A percentile compares a stretch with the other conserved stretches of the same genome.
These are phyloP conservation scores for Graphilbum sp. DNA, from an alignment of 2,329 filamentous ascomycete genomes.

Conservation along the genomic window DNA sequence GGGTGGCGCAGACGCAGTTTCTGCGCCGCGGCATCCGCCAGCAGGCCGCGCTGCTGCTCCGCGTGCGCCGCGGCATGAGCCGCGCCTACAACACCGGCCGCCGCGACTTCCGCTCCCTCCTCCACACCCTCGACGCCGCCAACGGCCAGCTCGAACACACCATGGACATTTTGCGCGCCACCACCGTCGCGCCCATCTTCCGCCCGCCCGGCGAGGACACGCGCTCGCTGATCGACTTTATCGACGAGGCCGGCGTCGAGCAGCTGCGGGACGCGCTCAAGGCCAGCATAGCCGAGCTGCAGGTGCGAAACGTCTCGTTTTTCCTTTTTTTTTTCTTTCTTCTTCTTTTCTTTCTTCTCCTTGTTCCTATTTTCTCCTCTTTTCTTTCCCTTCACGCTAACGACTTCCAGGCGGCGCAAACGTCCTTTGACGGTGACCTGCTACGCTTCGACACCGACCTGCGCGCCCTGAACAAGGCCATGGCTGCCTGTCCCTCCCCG, in stretches of 20 bases:
- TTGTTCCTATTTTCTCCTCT: too few relatives aligned
- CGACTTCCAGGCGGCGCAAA: constrained; percentile 42
- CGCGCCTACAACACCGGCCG: constrained; percentile 40
- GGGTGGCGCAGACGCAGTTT: constrained; percentile 55
- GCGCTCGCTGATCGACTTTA: constrained; percentile 57
- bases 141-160: constrained; percentile 49
- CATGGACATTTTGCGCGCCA: constrained; percentile 46
- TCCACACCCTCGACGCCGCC: constrained; percentile 49
- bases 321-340: background rate
- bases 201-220: constrained; percentile 39
- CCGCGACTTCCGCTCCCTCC: constrained; percentile 42
- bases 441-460: constrained; percentile 61
- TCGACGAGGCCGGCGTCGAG: constrained; percentile 55
- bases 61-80: constrained; percentile 33
- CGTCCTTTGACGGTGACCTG: constrained; percentile 62
- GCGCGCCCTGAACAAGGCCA: constrained; percentile 41
- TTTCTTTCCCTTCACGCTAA: too few relatives aligned
- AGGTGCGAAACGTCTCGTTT: constrained; percentile 27
- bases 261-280: constrained; percentile 50
- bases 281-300: constrained; percentile 52
- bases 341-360: background rate
- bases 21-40: constrained; percentile 44
- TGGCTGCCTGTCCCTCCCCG: constrained; percentile 25
- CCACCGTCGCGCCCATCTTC: constrained; percentile 46
- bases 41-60: constrained; percentile 34